phyloP scores from a whole-genome alignment of 2,329 filamentous ascomycete genomes.

The Diplodia corticola region DNA sequence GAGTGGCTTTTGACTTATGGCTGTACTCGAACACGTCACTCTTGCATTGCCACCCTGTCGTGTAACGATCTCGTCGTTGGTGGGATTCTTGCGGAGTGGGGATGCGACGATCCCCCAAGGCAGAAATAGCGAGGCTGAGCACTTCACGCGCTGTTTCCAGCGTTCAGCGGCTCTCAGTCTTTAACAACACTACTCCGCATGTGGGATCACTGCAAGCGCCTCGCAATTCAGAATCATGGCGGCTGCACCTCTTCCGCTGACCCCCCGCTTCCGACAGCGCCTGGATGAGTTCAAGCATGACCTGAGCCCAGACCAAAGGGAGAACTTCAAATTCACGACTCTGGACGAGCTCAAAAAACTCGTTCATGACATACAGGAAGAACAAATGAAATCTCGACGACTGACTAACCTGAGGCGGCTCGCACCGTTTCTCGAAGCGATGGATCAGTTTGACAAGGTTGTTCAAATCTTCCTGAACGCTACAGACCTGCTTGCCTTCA shows the following conservation, averaged over 20 bases:
- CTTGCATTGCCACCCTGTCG: not conserved
- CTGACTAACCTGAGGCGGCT: slow-evolving; percentile 29
- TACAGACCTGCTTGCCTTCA: slow-evolving; percentile 28
- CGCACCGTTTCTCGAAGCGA: slow-evolving; percentile 30
- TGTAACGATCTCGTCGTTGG: not conserved
- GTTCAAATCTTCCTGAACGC: slow-evolving; percentile 29
- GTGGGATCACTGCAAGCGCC: not conserved
- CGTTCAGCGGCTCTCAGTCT: not conserved
- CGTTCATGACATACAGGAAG: slow-evolving; percentile 25
- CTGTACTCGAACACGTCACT: not conserved
- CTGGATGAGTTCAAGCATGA: slow-evolving; percentile 11
- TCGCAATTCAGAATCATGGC: not conserved
- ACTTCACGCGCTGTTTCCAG: not conserved
- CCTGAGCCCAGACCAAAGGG: slow-evolving; percentile 13
- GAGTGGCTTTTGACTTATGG: no score
- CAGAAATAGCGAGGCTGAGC: not conserved
- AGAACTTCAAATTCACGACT: slow-evolving; percentile 23
- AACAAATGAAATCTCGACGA: slow-evolving; percentile 24
- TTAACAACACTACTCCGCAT: not conserved
- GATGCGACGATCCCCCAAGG: not conserved
- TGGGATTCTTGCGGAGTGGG: not conserved
- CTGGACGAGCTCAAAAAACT: slow-evolving; percentile 22
- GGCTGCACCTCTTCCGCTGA: not conserved
- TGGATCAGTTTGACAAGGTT: slow-evolving; percentile 30
- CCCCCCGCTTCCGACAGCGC: not conserved